Evolutionary conservation across 1,139 yeast species (phyloP), one percentile per base, ranked within the genome.

Genomic region (Suhomyces anneliseae): DNA sequence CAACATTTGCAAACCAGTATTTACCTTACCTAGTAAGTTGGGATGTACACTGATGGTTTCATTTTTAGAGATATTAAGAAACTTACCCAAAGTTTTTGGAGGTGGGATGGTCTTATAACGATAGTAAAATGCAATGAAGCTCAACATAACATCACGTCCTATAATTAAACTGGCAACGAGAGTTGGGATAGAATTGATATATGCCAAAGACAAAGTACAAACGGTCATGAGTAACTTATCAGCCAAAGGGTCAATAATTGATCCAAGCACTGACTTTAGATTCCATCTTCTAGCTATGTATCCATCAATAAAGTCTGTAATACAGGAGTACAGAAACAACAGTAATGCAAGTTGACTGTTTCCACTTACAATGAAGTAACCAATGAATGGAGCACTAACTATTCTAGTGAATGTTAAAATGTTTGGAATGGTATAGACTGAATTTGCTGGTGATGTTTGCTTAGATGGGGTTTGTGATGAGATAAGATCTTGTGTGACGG

Each of bases 181-280:
- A 4, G 79, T 47, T 0, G 90, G 95, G 62, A 88, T 81, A 15
- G 83, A 81, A 4, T 87, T 82, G 0, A 84, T 76, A 34, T 82
- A 80, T 0, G 95, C 83, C 49, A 93, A 70, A 45, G 96, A 82
- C 0, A 85, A 74, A 0, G 98, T 90, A 46, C 96, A 82, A 0
- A 88, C 82, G 38, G 95, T 80, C 97, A 95, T 90, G 40, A 95
- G 72, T 26, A 88, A 72, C 65, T 95, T 95, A 62, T 95, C 99
- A 0, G 99, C 99, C 72, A 90, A 77, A 0, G 99, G 99, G 60
- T 95, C 99, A 38, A 95, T 72, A 19, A 95, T 85, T 0, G 97
- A 87, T 0, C 99, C 99, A 5, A 92, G 79, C 2, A 88, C 85
- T 0, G 96, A 84, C 58, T 83, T 81, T 78, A 87, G 74, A 47